Evolutionary conservation across 2,329 filamentous ascomycete species (phyloP).

Genomic region (Amauroascus verrucosus): DNA sequence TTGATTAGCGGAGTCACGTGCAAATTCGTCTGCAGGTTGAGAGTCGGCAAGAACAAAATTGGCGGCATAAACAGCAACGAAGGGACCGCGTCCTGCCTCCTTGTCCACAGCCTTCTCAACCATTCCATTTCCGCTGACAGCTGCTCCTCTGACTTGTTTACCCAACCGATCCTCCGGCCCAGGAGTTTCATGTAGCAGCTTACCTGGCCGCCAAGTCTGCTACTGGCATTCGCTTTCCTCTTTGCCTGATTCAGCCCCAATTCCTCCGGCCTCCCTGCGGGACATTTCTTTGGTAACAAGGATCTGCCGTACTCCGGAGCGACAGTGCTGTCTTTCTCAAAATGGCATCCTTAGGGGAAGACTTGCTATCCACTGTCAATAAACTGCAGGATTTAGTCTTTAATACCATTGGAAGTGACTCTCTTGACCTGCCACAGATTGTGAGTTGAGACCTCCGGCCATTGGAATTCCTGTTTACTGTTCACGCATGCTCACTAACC

Average conservation of each 20-base stretch:
- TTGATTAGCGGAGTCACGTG: slow-evolving; percentile 7
- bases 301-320: neutral
- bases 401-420: slow-evolving; percentile 99
- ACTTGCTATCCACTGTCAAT: slow-evolving; percentile 91
- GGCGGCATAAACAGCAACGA: slow-evolving; percentile 4
- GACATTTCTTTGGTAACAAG: neutral
- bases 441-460: slow-evolving; percentile 46
- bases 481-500: slow-evolving; percentile 18
- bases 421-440: slow-evolving; percentile 93
- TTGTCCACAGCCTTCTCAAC: neutral
- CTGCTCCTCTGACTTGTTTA: neutral
- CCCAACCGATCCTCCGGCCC: neutral
- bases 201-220: neutral
- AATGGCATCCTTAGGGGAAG: slow-evolving; percentile 96
- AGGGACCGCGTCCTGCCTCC: neutral
- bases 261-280: neutral
- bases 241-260: neutral
- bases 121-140: neutral
- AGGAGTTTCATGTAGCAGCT: slow-evolving; percentile 5
- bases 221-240: neutral
- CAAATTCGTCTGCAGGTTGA: neutral
- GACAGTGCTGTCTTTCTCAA: slow-evolving; percentile 13
- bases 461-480: slow-evolving; percentile 1
- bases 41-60: slow-evolving; percentile 7
- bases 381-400: slow-evolving; percentile 98